phyloP scores from a whole-genome alignment of 164 flowering plant species.

The Tetracentron sinense region DNA sequence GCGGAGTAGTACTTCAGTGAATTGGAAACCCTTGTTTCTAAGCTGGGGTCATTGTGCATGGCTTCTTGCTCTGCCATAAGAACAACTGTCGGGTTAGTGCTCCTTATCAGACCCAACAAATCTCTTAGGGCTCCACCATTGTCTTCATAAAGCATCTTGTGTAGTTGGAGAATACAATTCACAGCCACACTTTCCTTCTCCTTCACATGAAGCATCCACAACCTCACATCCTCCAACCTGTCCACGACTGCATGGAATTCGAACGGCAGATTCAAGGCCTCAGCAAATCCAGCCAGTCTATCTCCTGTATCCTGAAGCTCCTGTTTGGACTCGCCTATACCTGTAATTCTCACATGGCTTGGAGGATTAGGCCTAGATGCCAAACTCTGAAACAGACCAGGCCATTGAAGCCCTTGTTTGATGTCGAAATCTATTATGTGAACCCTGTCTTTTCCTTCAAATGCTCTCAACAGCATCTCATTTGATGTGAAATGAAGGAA shows the following conservation, averaged over 20 bases:
- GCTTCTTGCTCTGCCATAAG: constrained; percentile 89
- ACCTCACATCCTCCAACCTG: constrained; percentile 83
- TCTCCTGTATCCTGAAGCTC: constrained; percentile 89
- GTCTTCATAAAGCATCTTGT: constrained; percentile 71
- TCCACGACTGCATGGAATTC: constrained; percentile 93
- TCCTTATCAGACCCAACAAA: constrained; percentile 66
- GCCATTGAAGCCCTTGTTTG: constrained; percentile 98
- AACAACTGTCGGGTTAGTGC: constrained; percentile 61
- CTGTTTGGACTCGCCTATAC: constrained; percentile 83
- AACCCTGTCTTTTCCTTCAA: constrained; percentile 85
- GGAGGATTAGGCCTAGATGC: constrained; percentile 75
- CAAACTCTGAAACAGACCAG: constrained; percentile 82
- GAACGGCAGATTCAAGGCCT: constrained; percentile 64
- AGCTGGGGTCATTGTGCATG: constrained; percentile 41
- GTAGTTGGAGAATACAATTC: constrained; percentile 75
- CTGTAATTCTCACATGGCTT: constrained; percentile 85
- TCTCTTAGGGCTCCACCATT: constrained; percentile 63
- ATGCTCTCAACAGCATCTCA: constrained; percentile 80
- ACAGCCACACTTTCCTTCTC: constrained; percentile 77
- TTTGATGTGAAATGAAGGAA: constrained; percentile 87
- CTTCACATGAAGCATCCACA: constrained; percentile 99
- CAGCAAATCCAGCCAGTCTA: constrained; percentile 71
- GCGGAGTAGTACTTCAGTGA: constrained; percentile 82
- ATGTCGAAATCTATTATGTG: constrained; percentile 93
- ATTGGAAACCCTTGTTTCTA: constrained; percentile 58